A percentile compares a stretch with the other conserved stretches of the same genome.
These are phyloP conservation scores for Nepenthes alata DNA, from an alignment of 179 eudicot genomes.

Conservation along the genomic window DNA sequence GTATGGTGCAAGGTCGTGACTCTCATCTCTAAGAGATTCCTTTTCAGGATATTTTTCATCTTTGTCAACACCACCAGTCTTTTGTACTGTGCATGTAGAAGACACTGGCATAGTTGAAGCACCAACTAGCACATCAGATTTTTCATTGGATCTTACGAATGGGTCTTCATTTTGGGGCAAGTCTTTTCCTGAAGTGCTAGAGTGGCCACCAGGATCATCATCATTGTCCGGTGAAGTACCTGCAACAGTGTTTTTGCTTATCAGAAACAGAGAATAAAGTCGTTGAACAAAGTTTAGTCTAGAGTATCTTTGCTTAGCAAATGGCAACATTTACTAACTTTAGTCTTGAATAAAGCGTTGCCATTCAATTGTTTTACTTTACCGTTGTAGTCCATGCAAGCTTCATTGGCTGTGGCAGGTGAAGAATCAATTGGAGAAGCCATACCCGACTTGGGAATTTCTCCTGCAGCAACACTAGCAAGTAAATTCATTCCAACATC, in stretches of 20 bases:
- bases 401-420: slow-evolving; percentile 23
- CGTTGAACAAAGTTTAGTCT: no score
- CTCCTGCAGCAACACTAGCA: slow-evolving; percentile 95
- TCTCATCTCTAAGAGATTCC: slow-evolving; percentile 9
- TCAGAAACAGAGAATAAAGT: background rate
- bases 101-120: slow-evolving; percentile 6
- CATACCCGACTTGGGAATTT: slow-evolving; percentile 39
- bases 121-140: slow-evolving; percentile 12
- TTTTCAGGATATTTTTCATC: slow-evolving; percentile 9
- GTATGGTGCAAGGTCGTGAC: slow-evolving; percentile 8
- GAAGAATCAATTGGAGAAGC: slow-evolving; percentile 37
- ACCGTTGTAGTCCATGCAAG: slow-evolving; percentile 20
- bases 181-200: background rate
- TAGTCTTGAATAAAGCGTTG: slow-evolving; percentile 1
- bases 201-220: slow-evolving; percentile 5
- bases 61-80: slow-evolving; percentile 16
- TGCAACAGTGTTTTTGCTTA: slow-evolving; percentile 5
- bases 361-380: slow-evolving; percentile 17
- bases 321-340: no score
- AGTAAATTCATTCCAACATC: slow-evolving; percentile 84
- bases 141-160: slow-evolving; percentile 4
- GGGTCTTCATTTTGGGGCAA: background rate
- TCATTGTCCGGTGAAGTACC: slow-evolving; percentile 9
- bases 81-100: slow-evolving; percentile 10
- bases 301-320: no score